Evolutionary conservation across 1,284 basidiomycete genomes (phyloP), one percentile per base, ranked within the genome.

Genomic region (Microbotryum silenes-acaulis): DNA sequence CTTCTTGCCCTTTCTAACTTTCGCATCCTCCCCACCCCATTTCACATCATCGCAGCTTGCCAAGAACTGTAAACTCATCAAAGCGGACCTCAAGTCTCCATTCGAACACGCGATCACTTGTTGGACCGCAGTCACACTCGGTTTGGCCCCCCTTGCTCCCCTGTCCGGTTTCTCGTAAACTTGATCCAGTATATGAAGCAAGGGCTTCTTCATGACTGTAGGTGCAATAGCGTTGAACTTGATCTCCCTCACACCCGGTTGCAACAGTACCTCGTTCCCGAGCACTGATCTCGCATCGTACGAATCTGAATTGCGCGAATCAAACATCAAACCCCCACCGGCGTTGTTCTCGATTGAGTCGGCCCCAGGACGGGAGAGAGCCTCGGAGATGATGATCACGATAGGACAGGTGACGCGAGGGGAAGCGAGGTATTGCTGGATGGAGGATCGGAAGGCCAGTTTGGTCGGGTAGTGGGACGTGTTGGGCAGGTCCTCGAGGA

Each of bases 401-500:
- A 97, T 77, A 0, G 94, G 92, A 80, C 81, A 51, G 76, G 78
- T 61, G 63, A 72, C 66, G 21, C 71, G 63, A 5, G 67, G 66
- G 42, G 69, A 69, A 10, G 59, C 33, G 44, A 70, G 82, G 54
- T 88, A 80, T 0, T 80, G 75, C 27, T 82, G 76, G 0, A 98
- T 75, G 0, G 85, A 80, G 0, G 81, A 77, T 67, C 96, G 91
- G 72, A 97, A 93, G 1, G 83, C 81, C 4, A 80, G 76, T 65
- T 86, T 85, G 0, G 89, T 93, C 18, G 57, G 65, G 3, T 81
- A 77, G 60, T 76, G 75, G 1, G 80, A 75, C 72, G 93, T 88
- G 72, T 97, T 97, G 0, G 94, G 94, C 4, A 97, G 80, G 63
- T 97, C 90, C 74, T 97, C 92, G 9, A 98, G 79, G 8, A 98